phyloP scores from a whole-genome alignment of 352 stramenopile species.

The Phytophthora hibernalis region DNA sequence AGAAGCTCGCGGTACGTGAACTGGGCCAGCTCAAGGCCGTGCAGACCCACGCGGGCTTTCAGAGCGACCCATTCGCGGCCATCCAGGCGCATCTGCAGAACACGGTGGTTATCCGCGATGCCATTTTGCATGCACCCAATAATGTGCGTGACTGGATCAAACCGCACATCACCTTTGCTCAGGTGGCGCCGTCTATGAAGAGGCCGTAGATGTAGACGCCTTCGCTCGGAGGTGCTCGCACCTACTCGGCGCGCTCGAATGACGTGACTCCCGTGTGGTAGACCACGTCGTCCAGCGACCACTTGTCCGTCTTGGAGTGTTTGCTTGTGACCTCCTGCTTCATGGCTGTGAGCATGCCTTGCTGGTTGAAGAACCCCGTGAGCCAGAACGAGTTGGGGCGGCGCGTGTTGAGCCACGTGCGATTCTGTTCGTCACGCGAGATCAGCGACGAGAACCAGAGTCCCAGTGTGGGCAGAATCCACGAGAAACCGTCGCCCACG shows the following conservation, averaged over 20 bases:
- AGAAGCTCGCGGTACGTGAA: slow-evolving; percentile 86
- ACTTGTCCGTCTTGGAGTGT: slow-evolving; percentile 97
- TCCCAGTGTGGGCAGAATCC: slow-evolving; percentile 95
- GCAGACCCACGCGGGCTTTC: slow-evolving; percentile 82
- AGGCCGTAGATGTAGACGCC: slow-evolving; percentile 98
- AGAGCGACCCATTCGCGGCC: slow-evolving; percentile 83
- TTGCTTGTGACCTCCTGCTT: slow-evolving; percentile 98
- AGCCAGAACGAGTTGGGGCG: slow-evolving; percentile 97
- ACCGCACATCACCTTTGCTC: too few species aligned
- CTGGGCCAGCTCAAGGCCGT: slow-evolving; percentile 86
- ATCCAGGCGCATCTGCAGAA: slow-evolving; percentile 90
- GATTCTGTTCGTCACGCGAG: slow-evolving; percentile 95
- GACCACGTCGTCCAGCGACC: slow-evolving; percentile 97
- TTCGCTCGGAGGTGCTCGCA: slow-evolving; percentile 87
- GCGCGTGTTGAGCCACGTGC: slow-evolving; percentile 95
- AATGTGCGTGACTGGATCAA: too few species aligned
- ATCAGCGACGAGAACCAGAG: slow-evolving; percentile 98
- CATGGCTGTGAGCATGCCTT: slow-evolving; percentile 98
- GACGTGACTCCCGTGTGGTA: slow-evolving; percentile 97
- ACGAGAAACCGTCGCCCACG: slow-evolving; percentile 98
- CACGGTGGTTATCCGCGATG: too few species aligned
- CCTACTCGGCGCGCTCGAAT: slow-evolving; percentile 94
- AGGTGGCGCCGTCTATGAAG: slow-evolving; percentile 97
- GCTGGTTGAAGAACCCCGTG: slow-evolving; percentile 98
- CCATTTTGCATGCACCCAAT: too few species aligned